Evolutionary conservation across 176 grass and related monocot species (phyloP).

Genomic region (Hsuehochloa calcarea): DNA sequence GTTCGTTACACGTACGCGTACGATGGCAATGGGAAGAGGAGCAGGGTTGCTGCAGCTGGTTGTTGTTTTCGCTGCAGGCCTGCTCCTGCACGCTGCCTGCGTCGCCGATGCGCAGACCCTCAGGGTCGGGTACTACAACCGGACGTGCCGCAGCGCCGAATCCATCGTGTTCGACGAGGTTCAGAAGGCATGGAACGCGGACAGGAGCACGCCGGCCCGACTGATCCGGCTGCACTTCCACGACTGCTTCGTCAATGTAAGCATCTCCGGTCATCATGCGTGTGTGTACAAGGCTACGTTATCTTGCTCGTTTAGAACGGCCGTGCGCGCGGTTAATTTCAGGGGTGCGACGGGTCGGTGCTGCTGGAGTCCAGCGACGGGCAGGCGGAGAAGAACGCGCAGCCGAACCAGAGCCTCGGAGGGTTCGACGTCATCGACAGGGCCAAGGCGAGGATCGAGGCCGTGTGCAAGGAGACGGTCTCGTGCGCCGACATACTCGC

Average conservation of each 20-base stretch:
- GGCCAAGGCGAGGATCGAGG: conserved; percentile 33
- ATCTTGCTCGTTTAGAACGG: neutral
- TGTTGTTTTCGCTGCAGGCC: neutral
- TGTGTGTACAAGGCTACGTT: no score
- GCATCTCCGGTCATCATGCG: neutral
- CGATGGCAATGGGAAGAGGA: conserved; percentile 4
- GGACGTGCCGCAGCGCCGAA: conserved; percentile 34
- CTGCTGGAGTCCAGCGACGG: conserved; percentile 23
- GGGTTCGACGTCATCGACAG: conserved; percentile 25
- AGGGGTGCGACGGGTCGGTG: conserved; percentile 49
- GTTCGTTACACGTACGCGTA: neutral
- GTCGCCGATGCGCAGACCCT: conserved; percentile 35
- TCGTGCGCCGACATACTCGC: conserved; percentile 42
- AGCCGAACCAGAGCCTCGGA: conserved; percentile 34
- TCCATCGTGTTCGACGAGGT: conserved; percentile 39
- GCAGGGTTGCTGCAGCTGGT: neutral
- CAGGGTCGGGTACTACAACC: conserved; percentile 19
- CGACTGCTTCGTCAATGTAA: conserved; percentile 84
- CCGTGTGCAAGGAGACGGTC: conserved; percentile 18
- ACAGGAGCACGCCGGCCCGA: conserved; percentile 27
- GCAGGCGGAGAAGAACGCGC: conserved; percentile 46
- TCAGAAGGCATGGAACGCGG: neutral
- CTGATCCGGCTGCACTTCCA: conserved; percentile 84
- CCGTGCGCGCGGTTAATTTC: neutral
- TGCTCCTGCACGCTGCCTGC: conserved; percentile 1